Conservation (phyloP, 2,329 filamentous ascomycete species). For the Trichoderma aggressivum region DNA sequence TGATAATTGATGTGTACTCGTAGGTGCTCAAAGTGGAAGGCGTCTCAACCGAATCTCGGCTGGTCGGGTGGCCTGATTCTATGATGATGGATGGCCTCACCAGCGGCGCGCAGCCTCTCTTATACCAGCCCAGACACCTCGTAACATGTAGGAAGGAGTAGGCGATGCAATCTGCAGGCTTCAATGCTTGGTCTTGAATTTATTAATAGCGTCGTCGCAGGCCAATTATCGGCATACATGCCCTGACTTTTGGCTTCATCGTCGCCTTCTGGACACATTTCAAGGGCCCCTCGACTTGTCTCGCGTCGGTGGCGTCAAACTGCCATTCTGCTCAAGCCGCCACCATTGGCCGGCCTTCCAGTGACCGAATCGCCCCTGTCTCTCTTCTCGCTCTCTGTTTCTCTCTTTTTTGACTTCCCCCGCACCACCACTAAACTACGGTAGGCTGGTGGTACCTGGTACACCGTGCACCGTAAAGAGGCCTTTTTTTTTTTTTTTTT, state of each 20-base stretch:
- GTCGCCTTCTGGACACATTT: not conserved
- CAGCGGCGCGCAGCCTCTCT: not conserved
- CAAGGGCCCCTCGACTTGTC: not conserved
- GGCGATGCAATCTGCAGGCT: not conserved
- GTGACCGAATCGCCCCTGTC: not conserved
- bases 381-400: not conserved
- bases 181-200: not conserved
- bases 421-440: conserved; percentile 5
- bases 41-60: not conserved
- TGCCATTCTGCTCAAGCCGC: not conserved
- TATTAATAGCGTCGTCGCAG: not conserved
- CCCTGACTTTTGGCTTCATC: not conserved
- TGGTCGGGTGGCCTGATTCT: conserved; percentile 14
- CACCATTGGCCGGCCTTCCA: not conserved
- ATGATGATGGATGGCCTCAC: conserved; percentile 14
- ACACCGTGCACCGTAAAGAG: not conserved
- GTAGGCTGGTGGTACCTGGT: conserved; percentile 2
- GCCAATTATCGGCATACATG: not conserved
- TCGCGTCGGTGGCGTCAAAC: conserved; percentile 1
- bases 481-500: not conserved
- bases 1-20: not conserved
- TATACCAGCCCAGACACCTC: not conserved
- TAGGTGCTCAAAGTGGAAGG: conserved; percentile 7
- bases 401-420: not conserved
- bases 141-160: not conserved